phyloP scores from a whole-genome alignment of 805 yeast species.

The Millerozyma acaciae region DNA sequence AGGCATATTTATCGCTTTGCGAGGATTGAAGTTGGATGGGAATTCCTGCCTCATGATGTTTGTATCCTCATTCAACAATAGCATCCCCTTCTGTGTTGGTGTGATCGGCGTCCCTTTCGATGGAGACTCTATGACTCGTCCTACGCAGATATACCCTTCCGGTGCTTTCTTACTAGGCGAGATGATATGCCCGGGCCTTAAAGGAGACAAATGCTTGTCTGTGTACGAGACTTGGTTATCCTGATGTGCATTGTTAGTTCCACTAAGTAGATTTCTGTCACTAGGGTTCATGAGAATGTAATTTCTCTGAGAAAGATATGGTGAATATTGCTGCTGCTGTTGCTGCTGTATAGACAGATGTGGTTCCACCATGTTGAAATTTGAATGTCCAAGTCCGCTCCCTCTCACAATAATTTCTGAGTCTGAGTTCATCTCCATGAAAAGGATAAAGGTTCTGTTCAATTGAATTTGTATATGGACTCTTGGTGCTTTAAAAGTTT shows the following conservation, averaged over 20 bases:
- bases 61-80: constrained; percentile 4
- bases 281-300: constrained; percentile 5
- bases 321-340: constrained; percentile 5
- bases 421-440: background rate
- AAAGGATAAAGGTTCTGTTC: background rate
- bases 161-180: constrained; percentile 12
- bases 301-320: constrained; percentile 5
- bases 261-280: constrained; percentile 3
- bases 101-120: constrained; percentile 2
- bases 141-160: constrained; percentile 13
- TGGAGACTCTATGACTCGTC: constrained; percentile 10
- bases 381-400: too few relatives aligned
- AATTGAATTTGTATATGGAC: background rate
- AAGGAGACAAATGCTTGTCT: constrained; percentile 5
- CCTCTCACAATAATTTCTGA: constrained; percentile 2
- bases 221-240: constrained; percentile 1
- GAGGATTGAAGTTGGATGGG: constrained; percentile 55
- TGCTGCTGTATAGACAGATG: too few relatives aligned
- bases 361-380: too few relatives aligned
- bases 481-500: too few relatives aligned
- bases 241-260: constrained; percentile 2
- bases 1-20: constrained; percentile 60
- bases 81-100: constrained; percentile 7
- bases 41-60: constrained; percentile 17
- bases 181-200: constrained; percentile 9